These are phyloP conservation scores for Diaporthe helianthi DNA, from an alignment of 2,329 filamentous ascomycete genomes.

Conservation along the genomic window DNA sequence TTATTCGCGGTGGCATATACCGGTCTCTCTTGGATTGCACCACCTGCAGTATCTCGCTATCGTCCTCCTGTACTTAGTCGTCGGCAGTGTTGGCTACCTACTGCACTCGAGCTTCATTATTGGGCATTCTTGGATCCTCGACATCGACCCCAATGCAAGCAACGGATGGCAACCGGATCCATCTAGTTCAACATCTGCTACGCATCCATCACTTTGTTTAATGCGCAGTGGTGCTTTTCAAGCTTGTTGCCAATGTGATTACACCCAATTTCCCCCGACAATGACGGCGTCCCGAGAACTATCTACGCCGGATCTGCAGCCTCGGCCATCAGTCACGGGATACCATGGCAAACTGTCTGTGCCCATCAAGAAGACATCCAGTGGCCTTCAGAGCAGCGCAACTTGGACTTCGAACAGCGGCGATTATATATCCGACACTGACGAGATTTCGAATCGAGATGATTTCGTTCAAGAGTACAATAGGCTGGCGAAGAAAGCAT, in stretches of 20 bases:
- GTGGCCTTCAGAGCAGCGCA: constrained; percentile 49
- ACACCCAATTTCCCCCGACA: background rate
- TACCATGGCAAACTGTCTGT: constrained; percentile 24
- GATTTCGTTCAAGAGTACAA: constrained; percentile 66
- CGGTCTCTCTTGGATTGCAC: constrained; percentile 24
- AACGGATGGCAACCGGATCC: background rate
- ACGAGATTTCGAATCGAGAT: constrained; percentile 56
- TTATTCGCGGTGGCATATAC: constrained; percentile 5
- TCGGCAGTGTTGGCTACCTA: constrained; percentile 27
- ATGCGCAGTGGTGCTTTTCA: constrained; percentile 24
- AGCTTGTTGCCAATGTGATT: constrained; percentile 18
- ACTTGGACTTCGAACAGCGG: constrained; percentile 66
- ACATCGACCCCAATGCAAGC: background rate
- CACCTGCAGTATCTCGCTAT: constrained; percentile 29
- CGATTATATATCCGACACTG: constrained; percentile 56
- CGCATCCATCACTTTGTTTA: background rate
- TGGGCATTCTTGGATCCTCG: constrained; percentile 30
- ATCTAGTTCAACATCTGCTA: constrained; percentile 12
- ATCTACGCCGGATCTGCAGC: constrained; percentile 33
- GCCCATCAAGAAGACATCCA: constrained; percentile 33
- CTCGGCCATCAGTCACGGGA: constrained; percentile 31
- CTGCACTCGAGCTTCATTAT: constrained; percentile 29
- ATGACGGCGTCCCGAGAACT: constrained; percentile 28
- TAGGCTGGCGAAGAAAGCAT: constrained; percentile 63
- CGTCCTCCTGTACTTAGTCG: constrained; percentile 31